Evolutionary conservation across 768 basidiomycete genomes (phyloP), one percentile per base, ranked within the genome.

Genomic region (Tricholoma flavovirens): DNA sequence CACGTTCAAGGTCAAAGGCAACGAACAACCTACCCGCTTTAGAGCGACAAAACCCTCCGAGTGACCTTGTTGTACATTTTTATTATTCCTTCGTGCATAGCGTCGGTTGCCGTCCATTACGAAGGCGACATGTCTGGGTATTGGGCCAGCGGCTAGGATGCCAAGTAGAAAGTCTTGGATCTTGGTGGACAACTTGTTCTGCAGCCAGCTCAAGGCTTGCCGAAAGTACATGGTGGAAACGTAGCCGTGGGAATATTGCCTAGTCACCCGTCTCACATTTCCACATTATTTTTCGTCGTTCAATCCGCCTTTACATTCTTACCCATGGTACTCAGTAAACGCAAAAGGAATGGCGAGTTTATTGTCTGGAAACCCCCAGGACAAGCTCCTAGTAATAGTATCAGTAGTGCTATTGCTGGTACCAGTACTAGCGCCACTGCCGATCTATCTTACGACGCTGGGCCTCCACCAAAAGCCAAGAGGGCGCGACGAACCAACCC

Each of bases 61-160:
- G 69, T 99, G 96, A 2, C 97, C 96, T 59, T 93, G 76, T 32
- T 76, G 75, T 17, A 90, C 79, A n/a, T 76, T 68, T 69, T 84
- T 81, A 14, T 84, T 82, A 19, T 81, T 73, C 61, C 75, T 71
- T 69, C 91, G 77, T 1, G 97, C 95, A 66, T 90, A 96, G 10
- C 97, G 79, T 53, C 97, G 77, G 69, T 98, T 98, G 3, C 97
- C 97, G 66, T 99, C 97, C 93, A 99, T 95, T 24, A 96, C 86
- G 67, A 99, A 95, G 2, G 90, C 94, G 26, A 98, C 81, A 74
- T 99, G 97, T 42, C 75, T 71, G 0, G 97, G 97, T 8, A 95
- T 78, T 0, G 96, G 95, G 0, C 94, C 95, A 2, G 88, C 77
- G 0, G 87, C 75, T 45, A 99, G 80, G 17, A 93, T 71, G 12